Conservation (phyloP, 106 monocot species). For the Iris macrosiphon region DNA sequence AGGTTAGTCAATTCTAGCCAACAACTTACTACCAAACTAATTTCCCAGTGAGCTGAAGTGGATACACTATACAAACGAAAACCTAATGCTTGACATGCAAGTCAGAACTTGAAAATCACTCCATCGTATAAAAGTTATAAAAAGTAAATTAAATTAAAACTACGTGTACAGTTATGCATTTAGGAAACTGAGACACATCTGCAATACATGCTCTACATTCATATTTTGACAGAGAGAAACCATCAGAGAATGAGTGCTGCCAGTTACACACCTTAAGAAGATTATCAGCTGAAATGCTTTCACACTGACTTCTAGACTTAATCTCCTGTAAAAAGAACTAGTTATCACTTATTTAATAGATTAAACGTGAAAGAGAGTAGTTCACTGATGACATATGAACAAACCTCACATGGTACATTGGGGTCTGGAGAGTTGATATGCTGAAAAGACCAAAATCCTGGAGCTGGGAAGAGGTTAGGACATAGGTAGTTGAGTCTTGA, state of each 20-base stretch:
- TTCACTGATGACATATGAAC: conserved; percentile 15
- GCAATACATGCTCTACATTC: too few relatives aligned
- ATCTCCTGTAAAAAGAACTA: not conserved
- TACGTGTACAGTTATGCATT: too few relatives aligned
- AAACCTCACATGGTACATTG: conserved; percentile 56
- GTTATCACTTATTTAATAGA: not conserved
- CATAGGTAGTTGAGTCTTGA: conserved; percentile 80
- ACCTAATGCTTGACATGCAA: too few relatives aligned
- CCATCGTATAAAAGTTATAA: too few relatives aligned
- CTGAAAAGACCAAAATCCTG: conserved; percentile 39
- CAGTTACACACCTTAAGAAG: conserved; percentile 75
- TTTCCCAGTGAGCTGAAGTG: too few relatives aligned
- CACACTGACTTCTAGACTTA: not conserved
- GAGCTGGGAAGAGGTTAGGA: conserved; percentile 77
- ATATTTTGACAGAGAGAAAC: not conserved
- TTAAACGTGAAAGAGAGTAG: conserved; percentile 1
- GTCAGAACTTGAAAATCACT: too few relatives aligned
- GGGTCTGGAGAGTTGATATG: conserved; percentile 5
- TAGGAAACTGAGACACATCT: too few relatives aligned
- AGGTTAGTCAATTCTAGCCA: too few relatives aligned
- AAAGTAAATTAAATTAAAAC: too few relatives aligned
- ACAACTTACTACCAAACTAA: too few relatives aligned
- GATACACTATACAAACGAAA: too few relatives aligned
- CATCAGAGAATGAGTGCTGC: not conserved
- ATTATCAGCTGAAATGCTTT: conserved; percentile 67